phyloP scores from a whole-genome alignment of 768 basidiomycete genomes.

The Amanita polypyramis region DNA sequence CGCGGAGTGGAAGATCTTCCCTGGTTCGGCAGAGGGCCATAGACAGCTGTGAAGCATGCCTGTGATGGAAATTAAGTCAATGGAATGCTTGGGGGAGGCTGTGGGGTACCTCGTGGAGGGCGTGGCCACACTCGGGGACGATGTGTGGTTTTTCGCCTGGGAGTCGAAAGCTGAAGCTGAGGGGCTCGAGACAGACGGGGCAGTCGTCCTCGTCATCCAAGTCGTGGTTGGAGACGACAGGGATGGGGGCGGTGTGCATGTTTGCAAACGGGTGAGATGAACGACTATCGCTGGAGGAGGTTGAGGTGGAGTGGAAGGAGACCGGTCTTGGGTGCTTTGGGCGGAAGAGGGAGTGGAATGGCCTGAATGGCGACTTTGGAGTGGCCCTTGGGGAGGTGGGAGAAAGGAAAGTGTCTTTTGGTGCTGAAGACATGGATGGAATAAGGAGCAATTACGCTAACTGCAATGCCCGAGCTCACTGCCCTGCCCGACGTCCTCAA shows the following conservation, averaged over 20 bases:
- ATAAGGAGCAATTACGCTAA: no score
- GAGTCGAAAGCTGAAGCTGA: conserved; percentile 86
- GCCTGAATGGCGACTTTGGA: conserved; percentile 21
- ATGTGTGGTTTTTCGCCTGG: conserved; percentile 97
- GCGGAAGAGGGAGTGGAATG: conserved; percentile 47
- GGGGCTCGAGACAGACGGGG: conserved; percentile 92
- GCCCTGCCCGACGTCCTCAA: conserved; percentile 31
- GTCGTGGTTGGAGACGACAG: conserved; percentile 62
- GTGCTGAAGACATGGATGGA: conserved; percentile 19
- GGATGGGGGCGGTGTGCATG: conserved; percentile 56
- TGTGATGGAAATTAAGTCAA: conserved; percentile 19
- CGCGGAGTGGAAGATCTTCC: conserved; percentile 43
- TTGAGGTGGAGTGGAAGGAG: conserved; percentile 25
- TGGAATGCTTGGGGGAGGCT: conserved; percentile 4
- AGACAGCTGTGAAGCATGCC: conserved; percentile 96
- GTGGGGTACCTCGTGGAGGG: conserved; percentile 76
- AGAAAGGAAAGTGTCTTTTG: conserved; percentile 30
- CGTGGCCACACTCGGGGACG: conserved; percentile 95
- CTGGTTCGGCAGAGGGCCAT: conserved; percentile 71
- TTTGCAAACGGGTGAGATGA: no score
- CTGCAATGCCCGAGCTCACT: no score
- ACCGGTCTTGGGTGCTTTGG: conserved; percentile 12
- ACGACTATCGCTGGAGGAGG: conserved; percentile 16
- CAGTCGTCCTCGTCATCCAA: conserved; percentile 82
- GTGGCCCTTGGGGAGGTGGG: conserved; percentile 37